Conservation (phyloP, 2,329 filamentous ascomycete species). For the Ophiostoma pallidulum region DNA sequence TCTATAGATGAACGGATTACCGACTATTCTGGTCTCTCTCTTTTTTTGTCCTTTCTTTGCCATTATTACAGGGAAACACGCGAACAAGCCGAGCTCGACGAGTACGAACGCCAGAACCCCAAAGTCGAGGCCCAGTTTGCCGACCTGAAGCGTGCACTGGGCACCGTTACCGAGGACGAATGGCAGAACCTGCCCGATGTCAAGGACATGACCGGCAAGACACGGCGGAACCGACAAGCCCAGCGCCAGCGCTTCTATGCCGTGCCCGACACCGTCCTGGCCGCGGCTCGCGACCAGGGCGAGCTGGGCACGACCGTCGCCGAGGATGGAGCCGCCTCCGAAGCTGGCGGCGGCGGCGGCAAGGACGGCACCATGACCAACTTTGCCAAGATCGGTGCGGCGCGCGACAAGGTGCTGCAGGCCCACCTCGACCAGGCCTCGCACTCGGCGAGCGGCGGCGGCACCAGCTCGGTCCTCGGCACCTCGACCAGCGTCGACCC, state of each 20-base stretch:
- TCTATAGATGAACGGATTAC: constrained; percentile 64
- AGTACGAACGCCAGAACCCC: constrained; percentile 94
- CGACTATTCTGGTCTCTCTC: constrained; percentile 41
- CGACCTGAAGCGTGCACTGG: constrained; percentile 83
- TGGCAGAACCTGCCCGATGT: constrained; percentile 95
- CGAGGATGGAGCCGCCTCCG: constrained; percentile 55
- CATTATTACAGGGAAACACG: constrained; percentile 76
- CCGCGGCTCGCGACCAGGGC: constrained; percentile 68
- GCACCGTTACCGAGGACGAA: constrained; percentile 84
- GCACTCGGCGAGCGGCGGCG: constrained; percentile 60
- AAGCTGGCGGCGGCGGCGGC: constrained; percentile 21
- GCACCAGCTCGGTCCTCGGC: constrained; percentile 60
- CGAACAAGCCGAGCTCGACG: constrained; percentile 81
- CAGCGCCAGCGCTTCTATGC: constrained; percentile 83
- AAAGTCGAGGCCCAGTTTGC: constrained; percentile 98
- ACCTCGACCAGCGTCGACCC: constrained; percentile 88
- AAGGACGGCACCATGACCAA: constrained; percentile 93
- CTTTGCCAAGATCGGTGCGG: constrained; percentile 93
- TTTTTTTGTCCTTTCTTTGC: constrained; percentile 10
- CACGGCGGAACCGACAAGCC: constrained; percentile 74
- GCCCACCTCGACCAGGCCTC: constrained; percentile 65
- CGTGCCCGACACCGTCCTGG: constrained; percentile 90
- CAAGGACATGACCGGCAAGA: constrained; percentile 92
- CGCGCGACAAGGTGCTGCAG: constrained; percentile 89
- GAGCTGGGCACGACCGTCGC: constrained; percentile 84